Base-by-base conservation (phyloP, 345 rosid genomes). In the Euphorbia pulcherrima region DNA sequence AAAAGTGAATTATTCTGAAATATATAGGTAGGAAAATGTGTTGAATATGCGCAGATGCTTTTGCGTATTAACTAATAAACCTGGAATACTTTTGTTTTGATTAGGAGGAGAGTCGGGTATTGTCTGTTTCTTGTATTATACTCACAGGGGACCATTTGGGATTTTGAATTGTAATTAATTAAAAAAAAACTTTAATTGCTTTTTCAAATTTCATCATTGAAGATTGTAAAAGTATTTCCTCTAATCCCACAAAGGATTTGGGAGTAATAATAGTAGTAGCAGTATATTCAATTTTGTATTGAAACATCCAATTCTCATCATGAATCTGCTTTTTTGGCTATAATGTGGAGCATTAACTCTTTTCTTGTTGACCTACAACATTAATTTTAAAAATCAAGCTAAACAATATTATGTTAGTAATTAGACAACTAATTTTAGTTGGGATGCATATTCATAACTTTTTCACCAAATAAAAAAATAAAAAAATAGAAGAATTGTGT, bases 121-220 rank as follows among this genome's bases (percentile, higher is more conserved):
- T 55, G 73, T 67, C 72, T 63, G 30, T 66, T 67, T 70, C 60
- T 21, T 56, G 11, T 51, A 5, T 21, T 14, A 35, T 8, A 2
- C 14, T 28, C n/a, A n/a, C n/a, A n/a, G 14, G 28, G n/a, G 30
- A 18, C 51, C 28, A 24, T 37, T 48, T 48, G 30, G 30, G 24
- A 6, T 0, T 27, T 41, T 41, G 47, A 7, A 14, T 6, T 41
- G 47, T 41, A 7, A 14, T 30, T 18, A 33, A 5, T 20, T 50
- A n/a, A 51, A 12, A 29, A n/a, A 18, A 37, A 55, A 35, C 57
- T 70, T 70, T 62, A 12, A 7, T 62, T 50, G 46, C 59, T 60
- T 62, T 58, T 60, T 65, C 64, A 68, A 41, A 9, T 60, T 59
- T 71, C 74, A 75, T 79, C 64, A 75, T 72, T 75, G 30, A 61